These are phyloP conservation scores for Teunomyces pallodes DNA, from an alignment of 805 yeast genomes.

Conservation along the genomic window DNA sequence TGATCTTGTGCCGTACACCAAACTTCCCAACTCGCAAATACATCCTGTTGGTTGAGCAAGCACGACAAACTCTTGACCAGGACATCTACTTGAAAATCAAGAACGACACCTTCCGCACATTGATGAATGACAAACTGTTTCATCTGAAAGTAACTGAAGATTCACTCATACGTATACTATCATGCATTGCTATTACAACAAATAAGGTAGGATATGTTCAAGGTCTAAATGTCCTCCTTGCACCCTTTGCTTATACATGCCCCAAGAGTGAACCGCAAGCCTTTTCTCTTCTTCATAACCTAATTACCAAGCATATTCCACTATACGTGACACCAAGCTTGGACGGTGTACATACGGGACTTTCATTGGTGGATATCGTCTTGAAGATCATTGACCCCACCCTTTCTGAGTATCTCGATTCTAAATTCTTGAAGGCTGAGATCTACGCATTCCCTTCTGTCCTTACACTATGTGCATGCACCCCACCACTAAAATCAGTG, in stretches of 20 bases:
- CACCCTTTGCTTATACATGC: constrained; percentile 75
- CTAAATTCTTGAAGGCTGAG: constrained; percentile 74
- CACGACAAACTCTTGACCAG: constrained; percentile 46
- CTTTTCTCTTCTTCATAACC: constrained; percentile 61
- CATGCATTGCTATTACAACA: constrained; percentile 61
- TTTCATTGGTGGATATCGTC: constrained; percentile 68
- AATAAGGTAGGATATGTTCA: constrained; percentile 65
- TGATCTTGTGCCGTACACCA: constrained; percentile 64
- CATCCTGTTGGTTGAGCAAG: constrained; percentile 45
- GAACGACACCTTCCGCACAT: constrained; percentile 83
- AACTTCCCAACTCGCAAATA: constrained; percentile 58
- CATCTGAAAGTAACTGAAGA: constrained; percentile 66
- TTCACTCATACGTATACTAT: constrained; percentile 63
- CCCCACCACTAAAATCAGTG: constrained; percentile 77
- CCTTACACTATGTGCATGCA: constrained; percentile 81
- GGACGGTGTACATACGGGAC: constrained; percentile 79
- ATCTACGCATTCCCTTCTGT: constrained; percentile 85
- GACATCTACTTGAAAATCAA: constrained; percentile 65
- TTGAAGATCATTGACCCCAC: constrained; percentile 71
- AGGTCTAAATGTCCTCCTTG: constrained; percentile 84
- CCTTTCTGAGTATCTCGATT: constrained; percentile 54
- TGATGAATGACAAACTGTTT: constrained; percentile 70
- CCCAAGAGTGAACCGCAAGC: constrained; percentile 82
- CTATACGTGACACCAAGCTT: constrained; percentile 73
- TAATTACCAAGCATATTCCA: constrained; percentile 67